Percentiles rank a stretch among this genome's conserved stretches.
phyloP scores from a whole-genome alignment of 768 basidiomycete species.

The Calocybe indica region DNA sequence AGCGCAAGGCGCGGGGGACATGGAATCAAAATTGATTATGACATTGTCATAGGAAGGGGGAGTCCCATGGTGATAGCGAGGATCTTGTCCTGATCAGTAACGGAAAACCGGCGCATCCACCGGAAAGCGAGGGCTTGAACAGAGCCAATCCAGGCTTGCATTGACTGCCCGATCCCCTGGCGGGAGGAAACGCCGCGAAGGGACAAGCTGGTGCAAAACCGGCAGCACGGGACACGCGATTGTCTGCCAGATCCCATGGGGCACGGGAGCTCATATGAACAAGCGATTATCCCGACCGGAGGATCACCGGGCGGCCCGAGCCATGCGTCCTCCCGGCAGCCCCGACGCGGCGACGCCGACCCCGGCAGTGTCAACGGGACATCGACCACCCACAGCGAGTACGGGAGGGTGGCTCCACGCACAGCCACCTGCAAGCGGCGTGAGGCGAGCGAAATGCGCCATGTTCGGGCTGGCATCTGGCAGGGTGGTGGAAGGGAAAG shows the following conservation, averaged over 20 bases:
- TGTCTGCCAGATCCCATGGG: constrained; percentile 17
- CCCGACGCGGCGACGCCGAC: constrained; percentile 3
- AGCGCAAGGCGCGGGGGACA: constrained; percentile 14
- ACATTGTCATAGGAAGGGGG: constrained; percentile 18
- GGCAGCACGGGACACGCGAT: constrained; percentile 14
- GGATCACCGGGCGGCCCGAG: constrained; percentile 17
- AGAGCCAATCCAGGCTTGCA: constrained; percentile 18
- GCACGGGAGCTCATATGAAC: constrained; percentile 17
- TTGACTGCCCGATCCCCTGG: constrained; percentile 12
- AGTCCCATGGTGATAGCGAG: constrained; percentile 21
- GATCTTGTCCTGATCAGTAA: constrained; percentile 19
- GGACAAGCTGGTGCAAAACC: constrained; percentile 18
- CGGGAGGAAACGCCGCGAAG: constrained; percentile 16
- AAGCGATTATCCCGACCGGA: constrained; percentile 17
- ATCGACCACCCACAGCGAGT: constrained; percentile 11
- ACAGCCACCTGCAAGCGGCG: constrained; percentile 17
- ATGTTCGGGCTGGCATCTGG: too few species aligned
- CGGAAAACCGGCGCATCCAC: constrained; percentile 13
- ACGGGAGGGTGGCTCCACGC: constrained; percentile 13
- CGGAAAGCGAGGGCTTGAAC: constrained; percentile 12
- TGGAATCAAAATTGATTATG: constrained; percentile 23
- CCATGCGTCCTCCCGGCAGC: constrained; percentile 12
- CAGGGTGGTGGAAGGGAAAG: too few species aligned
- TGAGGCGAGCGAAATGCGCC: constrained; percentile 11
- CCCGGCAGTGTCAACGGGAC: constrained; percentile 1